A percentile compares a stretch with the other conserved stretches of the same genome.
Conservation (phyloP, 106 monocot species). For the Platanthera zijinensis region DNA sequence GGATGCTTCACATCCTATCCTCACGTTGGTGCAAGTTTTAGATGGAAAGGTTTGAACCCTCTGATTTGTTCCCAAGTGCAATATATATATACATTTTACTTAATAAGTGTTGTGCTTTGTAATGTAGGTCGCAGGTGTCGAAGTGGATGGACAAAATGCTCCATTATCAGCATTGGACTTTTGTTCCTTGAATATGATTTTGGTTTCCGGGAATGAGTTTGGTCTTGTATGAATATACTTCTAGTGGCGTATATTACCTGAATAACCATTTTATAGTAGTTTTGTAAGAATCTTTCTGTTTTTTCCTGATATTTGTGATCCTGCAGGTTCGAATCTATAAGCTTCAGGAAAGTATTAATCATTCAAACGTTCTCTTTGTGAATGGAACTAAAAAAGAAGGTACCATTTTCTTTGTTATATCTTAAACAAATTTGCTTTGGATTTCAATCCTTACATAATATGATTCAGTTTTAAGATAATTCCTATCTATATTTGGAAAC, state of each 20-base stretch:
- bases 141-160: conserved; percentile 37
- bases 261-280: background rate
- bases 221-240: conserved; percentile 67
- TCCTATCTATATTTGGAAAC: background rate
- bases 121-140: conserved; percentile 40
- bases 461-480: background rate
- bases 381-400: conserved; percentile 70
- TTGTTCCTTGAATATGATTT: conserved; percentile 42
- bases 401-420: conserved; percentile 15
- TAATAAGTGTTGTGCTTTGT: background rate
- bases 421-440: background rate
- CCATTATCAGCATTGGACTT: conserved; percentile 71
- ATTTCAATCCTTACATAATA: background rate
- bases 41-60: conserved; percentile 50
- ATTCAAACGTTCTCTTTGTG: conserved; percentile 50
- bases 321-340: conserved; percentile 71
- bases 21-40: conserved; percentile 46
- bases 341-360: conserved; percentile 29
- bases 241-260: background rate
- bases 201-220: conserved; percentile 69
- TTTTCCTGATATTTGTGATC: conserved; percentile 9
- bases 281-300: background rate
- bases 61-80: background rate
- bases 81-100: background rate
- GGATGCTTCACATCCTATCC: conserved; percentile 74